Conservation (phyloP, 345 rosid species). For the Anacardium occidentale region DNA sequence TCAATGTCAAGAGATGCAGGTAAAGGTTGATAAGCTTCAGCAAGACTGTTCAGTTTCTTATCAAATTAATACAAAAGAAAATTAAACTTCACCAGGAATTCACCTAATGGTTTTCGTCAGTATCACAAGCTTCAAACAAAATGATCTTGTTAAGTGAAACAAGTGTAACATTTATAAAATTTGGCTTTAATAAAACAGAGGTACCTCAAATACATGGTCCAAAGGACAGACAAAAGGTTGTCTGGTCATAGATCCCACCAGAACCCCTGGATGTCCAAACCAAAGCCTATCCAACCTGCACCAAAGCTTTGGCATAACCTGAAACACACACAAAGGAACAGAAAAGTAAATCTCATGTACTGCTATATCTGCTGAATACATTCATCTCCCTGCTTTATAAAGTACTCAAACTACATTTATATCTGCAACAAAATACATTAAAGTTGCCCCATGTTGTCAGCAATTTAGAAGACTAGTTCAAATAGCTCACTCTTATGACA, state of each 20-base stretch:
- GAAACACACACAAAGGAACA: conserved; percentile 25
- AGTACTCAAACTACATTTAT: no score
- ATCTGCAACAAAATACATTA: no score
- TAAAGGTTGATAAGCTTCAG: neutral
- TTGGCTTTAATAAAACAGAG: neutral
- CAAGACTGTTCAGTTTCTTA: neutral
- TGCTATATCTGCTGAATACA: no score
- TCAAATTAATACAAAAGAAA: no score
- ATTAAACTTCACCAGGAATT: neutral
- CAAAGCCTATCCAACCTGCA: conserved; percentile 97
- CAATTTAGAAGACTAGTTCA: no score
- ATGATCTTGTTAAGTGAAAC: neutral
- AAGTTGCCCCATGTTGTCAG: no score
- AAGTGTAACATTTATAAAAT: neutral
- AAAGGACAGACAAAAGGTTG: conserved; percentile 97
- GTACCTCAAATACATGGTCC: conserved; percentile 97
- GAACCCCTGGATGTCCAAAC: conserved; percentile 96
- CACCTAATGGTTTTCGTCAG: neutral
- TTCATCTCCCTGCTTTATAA: no score
- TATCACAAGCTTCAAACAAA: conserved; percentile 10
- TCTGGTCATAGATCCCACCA: conserved; percentile 78
- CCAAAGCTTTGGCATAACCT: conserved; percentile 99
- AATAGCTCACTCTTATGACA: no score
- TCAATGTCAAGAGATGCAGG: conserved; percentile 10
- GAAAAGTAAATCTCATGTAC: no score